phyloP scores from a whole-genome alignment of 345 rosid genomes.

The Gossypium bickii region DNA sequence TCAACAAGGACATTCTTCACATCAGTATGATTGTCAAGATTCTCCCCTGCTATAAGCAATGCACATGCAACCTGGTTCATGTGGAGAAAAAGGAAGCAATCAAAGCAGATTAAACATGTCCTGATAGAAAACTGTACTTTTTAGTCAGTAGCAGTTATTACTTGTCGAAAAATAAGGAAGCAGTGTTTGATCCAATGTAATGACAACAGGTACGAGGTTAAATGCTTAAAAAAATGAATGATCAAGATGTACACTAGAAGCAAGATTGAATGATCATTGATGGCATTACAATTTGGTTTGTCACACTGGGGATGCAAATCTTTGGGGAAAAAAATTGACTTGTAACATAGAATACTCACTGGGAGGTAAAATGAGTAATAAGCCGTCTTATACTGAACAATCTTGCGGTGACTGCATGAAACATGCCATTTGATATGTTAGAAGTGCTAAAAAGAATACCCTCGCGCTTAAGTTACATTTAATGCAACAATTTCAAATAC shows the following conservation, averaged over 20 bases:
- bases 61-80: conserved; percentile 74
- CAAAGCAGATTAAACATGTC: neutral
- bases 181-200: neutral
- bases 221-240: neutral
- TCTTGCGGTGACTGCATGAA: conserved; percentile 59
- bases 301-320: neutral
- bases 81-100: neutral
- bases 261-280: neutral
- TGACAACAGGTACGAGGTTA: neutral
- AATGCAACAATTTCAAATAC: neutral
- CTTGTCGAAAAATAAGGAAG: neutral
- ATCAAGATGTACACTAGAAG: neutral
- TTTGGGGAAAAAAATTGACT: neutral
- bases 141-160: neutral
- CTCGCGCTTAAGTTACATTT: neutral
- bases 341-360: conserved; percentile 36
- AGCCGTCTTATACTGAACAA: conserved; percentile 73
- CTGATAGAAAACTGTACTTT: neutral
- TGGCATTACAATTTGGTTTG: neutral
- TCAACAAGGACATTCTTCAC: conserved; percentile 64
- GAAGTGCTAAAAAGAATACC: neutral
- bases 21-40: conserved; percentile 54
- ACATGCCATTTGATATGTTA: neutral
- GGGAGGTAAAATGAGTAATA: conserved; percentile 84
- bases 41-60: conserved; percentile 68